Evolutionary conservation across 306 rosid species (phyloP).

Genomic region (Arachis hypogaea): DNA sequence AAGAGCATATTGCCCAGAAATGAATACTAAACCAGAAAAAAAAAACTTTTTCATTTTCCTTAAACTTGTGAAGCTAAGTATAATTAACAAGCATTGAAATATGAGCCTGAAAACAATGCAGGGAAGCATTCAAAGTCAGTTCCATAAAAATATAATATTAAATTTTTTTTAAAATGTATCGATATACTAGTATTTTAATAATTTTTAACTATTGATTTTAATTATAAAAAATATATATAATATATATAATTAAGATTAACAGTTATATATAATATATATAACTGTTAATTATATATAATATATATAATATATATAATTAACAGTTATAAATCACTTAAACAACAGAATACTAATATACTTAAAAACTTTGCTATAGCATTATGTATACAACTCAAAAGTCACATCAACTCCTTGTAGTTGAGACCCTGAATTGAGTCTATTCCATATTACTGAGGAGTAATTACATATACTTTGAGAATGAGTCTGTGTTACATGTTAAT

Average conservation of each 20-base stretch:
- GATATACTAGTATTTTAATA: background rate
- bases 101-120: background rate
- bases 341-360: no score
- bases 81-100: background rate
- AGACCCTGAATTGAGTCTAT: background rate
- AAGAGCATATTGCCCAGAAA: conserved; percentile 2
- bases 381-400: background rate
- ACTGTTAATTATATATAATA: no score
- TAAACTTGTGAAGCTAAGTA: background rate
- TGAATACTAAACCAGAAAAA: conserved; percentile 2
- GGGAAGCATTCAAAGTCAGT: background rate
- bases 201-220: no score
- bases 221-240: no score
- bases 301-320: no score
- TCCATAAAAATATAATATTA: background rate
- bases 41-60: background rate
- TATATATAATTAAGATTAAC: no score
- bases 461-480: background rate
- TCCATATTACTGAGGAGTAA: background rate
- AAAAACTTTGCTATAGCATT: no score
- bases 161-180: no score
- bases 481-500: background rate
- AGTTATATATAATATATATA: no score
- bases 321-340: no score
- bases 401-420: background rate